phyloP scores from a whole-genome alignment of 257 asterid genomes.

The Apocynum venetum region DNA sequence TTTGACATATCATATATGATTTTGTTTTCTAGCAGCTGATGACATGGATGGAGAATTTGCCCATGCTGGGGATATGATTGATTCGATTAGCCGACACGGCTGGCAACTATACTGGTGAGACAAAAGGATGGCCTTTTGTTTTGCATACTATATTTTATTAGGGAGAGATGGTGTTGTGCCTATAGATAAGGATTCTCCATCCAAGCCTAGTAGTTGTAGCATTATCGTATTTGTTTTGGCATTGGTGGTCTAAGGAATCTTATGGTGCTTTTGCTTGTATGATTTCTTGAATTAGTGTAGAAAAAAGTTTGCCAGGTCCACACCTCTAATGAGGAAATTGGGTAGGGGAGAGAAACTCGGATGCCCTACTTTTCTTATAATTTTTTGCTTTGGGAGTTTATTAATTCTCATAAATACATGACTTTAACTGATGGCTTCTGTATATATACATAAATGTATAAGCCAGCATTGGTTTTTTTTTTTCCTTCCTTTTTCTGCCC shows the following conservation, averaged over 20 bases:
- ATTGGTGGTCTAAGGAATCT: slow-evolving; percentile 19
- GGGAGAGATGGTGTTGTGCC: slow-evolving; percentile 19
- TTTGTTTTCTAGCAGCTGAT: slow-evolving; percentile 30
- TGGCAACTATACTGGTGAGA: slow-evolving; percentile 26
- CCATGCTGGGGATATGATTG: slow-evolving; percentile 23
- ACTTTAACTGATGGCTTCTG: slow-evolving; percentile 19
- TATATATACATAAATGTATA: slow-evolving; percentile 13
- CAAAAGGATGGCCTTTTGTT: slow-evolving; percentile 24
- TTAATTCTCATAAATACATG: slow-evolving; percentile 14
- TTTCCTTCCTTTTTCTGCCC: neutral
- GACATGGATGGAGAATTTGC: slow-evolving; percentile 15
- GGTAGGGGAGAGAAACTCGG: slow-evolving; percentile 6
- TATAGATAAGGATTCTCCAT: slow-evolving; percentile 23
- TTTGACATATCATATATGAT: slow-evolving; percentile 25
- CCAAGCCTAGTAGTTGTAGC: slow-evolving; percentile 12
- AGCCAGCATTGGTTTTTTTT: neutral
- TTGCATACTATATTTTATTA: slow-evolving; percentile 17
- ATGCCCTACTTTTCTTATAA: slow-evolving; percentile 14
- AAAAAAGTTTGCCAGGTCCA: slow-evolving; percentile 16
- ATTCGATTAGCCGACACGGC: slow-evolving; percentile 16
- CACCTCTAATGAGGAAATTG: slow-evolving; percentile 20
- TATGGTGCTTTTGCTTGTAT: slow-evolving; percentile 27
- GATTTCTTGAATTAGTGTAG: slow-evolving; percentile 18
- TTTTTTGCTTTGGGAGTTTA: slow-evolving; percentile 10
- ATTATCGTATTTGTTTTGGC: slow-evolving; percentile 22